A percentile compares a stretch with the other conserved stretches of the same genome.
Conservation (phyloP, 225 moss, liverwort and hornwort genomes). For the Sphagnum tenellum region DNA sequence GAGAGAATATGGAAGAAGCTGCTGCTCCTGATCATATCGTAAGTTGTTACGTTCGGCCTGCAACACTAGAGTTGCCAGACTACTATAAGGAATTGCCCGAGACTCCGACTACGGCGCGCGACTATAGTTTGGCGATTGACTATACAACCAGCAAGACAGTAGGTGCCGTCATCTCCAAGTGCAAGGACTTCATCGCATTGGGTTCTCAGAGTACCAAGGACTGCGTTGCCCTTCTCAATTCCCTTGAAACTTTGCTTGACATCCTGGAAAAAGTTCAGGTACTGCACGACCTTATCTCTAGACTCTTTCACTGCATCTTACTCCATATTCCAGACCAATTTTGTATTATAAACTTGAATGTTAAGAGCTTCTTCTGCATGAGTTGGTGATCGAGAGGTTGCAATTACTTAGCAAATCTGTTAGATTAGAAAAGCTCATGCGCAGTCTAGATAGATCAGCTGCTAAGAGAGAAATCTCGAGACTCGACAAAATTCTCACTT, state of each 20-base stretch:
- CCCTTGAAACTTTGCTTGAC: conserved; percentile 11
- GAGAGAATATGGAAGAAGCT: background rate
- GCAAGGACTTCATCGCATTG: conserved; percentile 14
- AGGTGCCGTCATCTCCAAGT: conserved; percentile 19
- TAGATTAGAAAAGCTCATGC: too few relatives aligned
- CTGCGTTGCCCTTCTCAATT: conserved; percentile 12
- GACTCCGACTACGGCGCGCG: conserved; percentile 6
- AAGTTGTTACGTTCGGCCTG: too few relatives aligned
- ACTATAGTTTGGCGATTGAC: conserved; percentile 29
- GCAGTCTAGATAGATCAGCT: too few relatives aligned
- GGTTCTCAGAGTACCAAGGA: conserved; percentile 12
- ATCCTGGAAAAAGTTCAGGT: conserved; percentile 20
- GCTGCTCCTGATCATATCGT: background rate
- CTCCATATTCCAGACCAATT: too few relatives aligned
- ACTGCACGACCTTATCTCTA: background rate
- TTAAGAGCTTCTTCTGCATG: too few relatives aligned
- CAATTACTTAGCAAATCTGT: too few relatives aligned
- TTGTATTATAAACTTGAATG: too few relatives aligned
- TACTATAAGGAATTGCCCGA: background rate
- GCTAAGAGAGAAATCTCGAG: too few relatives aligned
- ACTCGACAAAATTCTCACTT: too few relatives aligned
- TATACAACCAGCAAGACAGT: conserved; percentile 19
- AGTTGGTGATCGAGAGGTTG: too few relatives aligned
- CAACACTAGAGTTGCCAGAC: background rate
- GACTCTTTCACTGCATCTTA: too few relatives aligned